Evolutionary conservation across 495 filamentous ascomycete species (phyloP).

Genomic region (Penicillium psychrofluorescens): DNA sequence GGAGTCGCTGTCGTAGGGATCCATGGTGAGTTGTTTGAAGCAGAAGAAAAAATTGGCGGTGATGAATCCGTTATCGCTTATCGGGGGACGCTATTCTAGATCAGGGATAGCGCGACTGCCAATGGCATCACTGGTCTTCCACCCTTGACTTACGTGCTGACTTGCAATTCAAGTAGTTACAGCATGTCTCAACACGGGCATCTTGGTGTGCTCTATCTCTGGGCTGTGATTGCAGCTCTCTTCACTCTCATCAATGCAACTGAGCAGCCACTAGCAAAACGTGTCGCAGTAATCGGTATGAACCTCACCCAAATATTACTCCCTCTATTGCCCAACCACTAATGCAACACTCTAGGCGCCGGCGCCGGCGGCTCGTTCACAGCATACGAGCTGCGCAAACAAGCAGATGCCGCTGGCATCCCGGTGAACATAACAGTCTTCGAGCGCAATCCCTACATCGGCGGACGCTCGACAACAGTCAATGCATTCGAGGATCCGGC

Average conservation of each 20-base stretch:
- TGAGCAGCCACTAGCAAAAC: slow-evolving; percentile 27
- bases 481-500: slow-evolving; percentile 64
- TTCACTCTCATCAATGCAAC: slow-evolving; percentile 15
- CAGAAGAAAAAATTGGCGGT: slow-evolving; percentile 19
- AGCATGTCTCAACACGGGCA: too few relatives aligned
- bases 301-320: background rate
- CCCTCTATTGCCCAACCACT: background rate
- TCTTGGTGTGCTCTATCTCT: too few relatives aligned
- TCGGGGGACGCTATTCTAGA: too few relatives aligned
- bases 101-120: too few relatives aligned
- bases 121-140: too few relatives aligned
- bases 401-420: slow-evolving; percentile 46
- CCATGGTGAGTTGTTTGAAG: slow-evolving; percentile 46
- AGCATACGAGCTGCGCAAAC: slow-evolving; percentile 73
- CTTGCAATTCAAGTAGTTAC: too few relatives aligned
- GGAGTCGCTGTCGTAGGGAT: slow-evolving; percentile 74
- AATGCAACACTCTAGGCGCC: slow-evolving; percentile 54
- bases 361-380: slow-evolving; percentile 83
- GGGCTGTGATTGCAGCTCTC: slow-evolving; percentile 5
- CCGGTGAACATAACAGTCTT: slow-evolving; percentile 78
- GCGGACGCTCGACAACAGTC: slow-evolving; percentile 85
- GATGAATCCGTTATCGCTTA: slow-evolving; percentile 15
- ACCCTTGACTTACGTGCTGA: too few relatives aligned
- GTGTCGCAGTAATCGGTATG: slow-evolving; percentile 43
- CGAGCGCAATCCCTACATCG: slow-evolving; percentile 72